Base-by-base conservation (phyloP, 1,139 yeast genomes). In the Blastobotrys apis region DNA sequence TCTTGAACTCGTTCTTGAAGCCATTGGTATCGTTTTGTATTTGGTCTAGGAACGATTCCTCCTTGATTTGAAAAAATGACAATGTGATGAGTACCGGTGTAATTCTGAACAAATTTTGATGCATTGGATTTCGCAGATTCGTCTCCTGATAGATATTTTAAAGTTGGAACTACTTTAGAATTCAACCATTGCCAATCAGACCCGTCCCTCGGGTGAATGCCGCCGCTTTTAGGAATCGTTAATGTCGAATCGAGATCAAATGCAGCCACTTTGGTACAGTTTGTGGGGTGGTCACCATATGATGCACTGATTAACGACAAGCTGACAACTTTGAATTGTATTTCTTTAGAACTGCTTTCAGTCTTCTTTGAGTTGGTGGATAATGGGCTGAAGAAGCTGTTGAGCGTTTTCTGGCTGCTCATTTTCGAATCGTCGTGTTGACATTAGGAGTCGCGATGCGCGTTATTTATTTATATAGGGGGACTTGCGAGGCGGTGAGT, bases 31-130 rank as follows among this genome's bases (percentile, higher is more conserved):
- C 86, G 75, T 56, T 81, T 83, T 2, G 78, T 70, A 12, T 66
- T 63, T 8, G 58, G 56, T 4, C 67, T 64, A 3, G 68, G 65
- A 2, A 73, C 57, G 1, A 80, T 74, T 0, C 75, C 78, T n/a
- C 90, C 95, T 59, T 92, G 98, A 59, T 92, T 92, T 2, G 97
- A 78, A 60, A 92, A 85, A 1, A 92, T 74, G 12, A 81, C 92
- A 3, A 87, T 33, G 15, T 31, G 25, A 22, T 16, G 31, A 4
- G 20, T 17, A 3, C 37, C 43, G 29, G 21, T 34, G n/a, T 30
- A 13, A 9, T 23, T 19, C 30, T 10, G 17, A 2, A 31, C 29
- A 4, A 33, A 10, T 13, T 27, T 33, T n/a, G 17, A 33, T 15
- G 21, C 41, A 10, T 23, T 23, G 19, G 22, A 4, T 25, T 9